Conservation (phyloP, 164 flowering plant genomes). For the Stephania yunnanensis region DNA sequence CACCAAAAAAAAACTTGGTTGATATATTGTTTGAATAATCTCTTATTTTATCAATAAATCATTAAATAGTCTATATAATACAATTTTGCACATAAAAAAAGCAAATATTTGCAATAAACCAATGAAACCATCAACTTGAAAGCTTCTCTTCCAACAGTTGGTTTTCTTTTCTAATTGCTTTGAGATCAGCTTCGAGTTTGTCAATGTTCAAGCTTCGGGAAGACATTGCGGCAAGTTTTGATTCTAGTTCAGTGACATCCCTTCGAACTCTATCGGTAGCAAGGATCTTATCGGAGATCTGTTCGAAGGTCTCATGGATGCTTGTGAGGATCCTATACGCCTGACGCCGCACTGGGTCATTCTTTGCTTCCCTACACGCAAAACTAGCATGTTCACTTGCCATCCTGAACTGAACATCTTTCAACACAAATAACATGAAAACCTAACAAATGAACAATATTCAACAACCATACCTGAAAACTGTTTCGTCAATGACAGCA, state of each 20-base stretch:
- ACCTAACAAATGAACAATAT: neutral
- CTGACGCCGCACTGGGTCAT: constrained; percentile 57
- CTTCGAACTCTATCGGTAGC: constrained; percentile 57
- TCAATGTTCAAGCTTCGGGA: constrained; percentile 39
- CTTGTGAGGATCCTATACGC: constrained; percentile 60
- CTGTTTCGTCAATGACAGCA: constrained; percentile 65
- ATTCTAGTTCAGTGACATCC: constrained; percentile 59
- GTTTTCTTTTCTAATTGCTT: constrained; percentile 60
- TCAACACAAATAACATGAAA: neutral
- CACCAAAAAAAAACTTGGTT: too few relatives aligned
- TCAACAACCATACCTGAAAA: constrained; percentile 45
- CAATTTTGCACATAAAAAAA: too few relatives aligned
- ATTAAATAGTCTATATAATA: too few relatives aligned
- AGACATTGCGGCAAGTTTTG: constrained; percentile 49
- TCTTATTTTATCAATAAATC: too few relatives aligned
- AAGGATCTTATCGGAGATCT: constrained; percentile 58
- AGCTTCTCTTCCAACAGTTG: constrained; percentile 35
- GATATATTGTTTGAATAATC: too few relatives aligned
- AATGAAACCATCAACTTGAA: neutral
- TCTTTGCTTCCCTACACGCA: constrained; percentile 69
- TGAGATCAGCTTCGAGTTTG: constrained; percentile 63
- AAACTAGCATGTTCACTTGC: neutral
- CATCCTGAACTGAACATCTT: neutral
- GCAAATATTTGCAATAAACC: neutral
- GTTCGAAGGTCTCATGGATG: constrained; percentile 69